Base-by-base conservation (phyloP, 1,139 yeast genomes). In the Casaregolazyma lundiana region DNA sequence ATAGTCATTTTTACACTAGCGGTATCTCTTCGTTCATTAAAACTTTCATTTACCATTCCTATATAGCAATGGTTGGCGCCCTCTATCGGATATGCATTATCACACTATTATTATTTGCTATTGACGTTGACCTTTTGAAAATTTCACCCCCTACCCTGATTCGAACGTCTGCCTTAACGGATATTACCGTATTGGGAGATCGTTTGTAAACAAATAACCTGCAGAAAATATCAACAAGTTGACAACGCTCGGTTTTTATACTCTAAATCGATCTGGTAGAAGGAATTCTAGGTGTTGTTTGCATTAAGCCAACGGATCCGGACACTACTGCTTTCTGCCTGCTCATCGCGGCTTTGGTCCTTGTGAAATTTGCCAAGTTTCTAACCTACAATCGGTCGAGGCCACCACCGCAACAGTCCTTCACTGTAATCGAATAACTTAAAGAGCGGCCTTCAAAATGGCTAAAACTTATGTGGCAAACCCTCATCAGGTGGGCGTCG, bases 401-500 rank as follows among this genome's bases (percentile, higher is more conserved):
- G n/a, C n/a, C n/a, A n/a, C n/a, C n/a, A n/a, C n/a, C n/a, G n/a
- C n/a, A n/a, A n/a, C n/a, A n/a, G n/a, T n/a, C n/a, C n/a, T n/a
- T n/a, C n/a, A n/a, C n/a, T n/a, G n/a, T n/a, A n/a, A n/a, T n/a
- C n/a, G n/a, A n/a, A n/a, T n/a, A n/a, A n/a, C n/a, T n/a, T n/a
- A n/a, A n/a, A n/a, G n/a, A n/a, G n/a, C n/a, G n/a, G n/a, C n/a
- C 9, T 24, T 13, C n/a, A 24, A n/a, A 26, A 26, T 26, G 32
- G 32, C 32, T 7, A 26, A 26, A 26, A 26, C 32, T 4, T 26
- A 26, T 11, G 32, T 26, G 11, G 32, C 32, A 26, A 26, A 15
- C 11, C 32, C 32, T 26, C 32, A 11, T 26, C 32, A 26, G 32
- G 32, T 26, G 32, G 32, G 32, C 32, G 32, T 26, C 13, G 32